These are phyloP conservation scores for Globisporangium emineosum DNA, from an alignment of 352 stramenopile genomes.

Conservation along the genomic window DNA sequence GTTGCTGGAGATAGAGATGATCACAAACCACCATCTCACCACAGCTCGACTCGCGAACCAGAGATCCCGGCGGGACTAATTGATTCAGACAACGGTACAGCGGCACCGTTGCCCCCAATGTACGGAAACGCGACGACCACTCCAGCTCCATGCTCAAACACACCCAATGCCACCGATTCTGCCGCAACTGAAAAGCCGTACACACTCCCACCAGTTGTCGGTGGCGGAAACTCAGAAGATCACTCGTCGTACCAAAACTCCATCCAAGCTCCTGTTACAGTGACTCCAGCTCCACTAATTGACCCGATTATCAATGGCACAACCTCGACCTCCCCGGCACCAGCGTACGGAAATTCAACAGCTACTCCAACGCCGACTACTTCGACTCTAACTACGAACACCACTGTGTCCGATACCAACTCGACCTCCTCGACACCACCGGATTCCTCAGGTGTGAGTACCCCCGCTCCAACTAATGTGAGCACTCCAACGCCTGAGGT, in stretches of 20 bases:
- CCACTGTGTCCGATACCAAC: not conserved
- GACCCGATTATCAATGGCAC: not conserved
- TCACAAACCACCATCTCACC: not conserved
- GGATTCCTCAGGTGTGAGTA: no score
- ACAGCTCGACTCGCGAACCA: no score
- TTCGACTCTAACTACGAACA: not conserved
- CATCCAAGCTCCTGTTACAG: not conserved
- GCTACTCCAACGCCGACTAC: not conserved
- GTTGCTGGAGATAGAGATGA: no score
- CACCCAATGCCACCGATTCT: not conserved
- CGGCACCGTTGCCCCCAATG: not conserved
- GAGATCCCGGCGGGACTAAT: not conserved
- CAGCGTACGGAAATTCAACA: not conserved
- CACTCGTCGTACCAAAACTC: not conserved
- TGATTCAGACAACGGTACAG: not conserved
- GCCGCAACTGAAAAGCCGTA: not conserved
- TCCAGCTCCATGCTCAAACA: not conserved
- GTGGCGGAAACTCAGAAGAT: not conserved
- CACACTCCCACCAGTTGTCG: not conserved
- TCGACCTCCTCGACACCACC: not conserved
- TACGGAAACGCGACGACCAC: not conserved
- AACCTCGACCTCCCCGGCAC: not conserved
- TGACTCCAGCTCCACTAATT: not conserved
- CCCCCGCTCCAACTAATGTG: no score
- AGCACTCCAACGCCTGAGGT: no score